Evolutionary conservation across 148 eudicot species (phyloP).

Genomic region (Spergularia marina): DNA sequence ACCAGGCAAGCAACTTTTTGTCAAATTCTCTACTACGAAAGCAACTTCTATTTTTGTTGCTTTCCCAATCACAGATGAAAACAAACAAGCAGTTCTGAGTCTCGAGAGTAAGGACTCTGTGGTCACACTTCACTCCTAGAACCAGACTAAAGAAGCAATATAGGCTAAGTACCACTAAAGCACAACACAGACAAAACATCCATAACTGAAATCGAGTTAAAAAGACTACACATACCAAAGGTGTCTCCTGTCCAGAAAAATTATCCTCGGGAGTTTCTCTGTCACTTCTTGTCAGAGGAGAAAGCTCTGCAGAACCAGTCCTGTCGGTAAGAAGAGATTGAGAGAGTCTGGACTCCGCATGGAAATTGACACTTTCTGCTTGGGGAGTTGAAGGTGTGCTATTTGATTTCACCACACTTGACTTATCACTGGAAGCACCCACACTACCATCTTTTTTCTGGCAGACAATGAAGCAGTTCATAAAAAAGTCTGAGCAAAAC

Average conservation of each 20-base stretch:
- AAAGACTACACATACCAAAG: constrained; percentile 57
- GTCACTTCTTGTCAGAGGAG: constrained; percentile 50
- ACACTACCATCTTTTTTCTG: constrained; percentile 85
- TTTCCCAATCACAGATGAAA: background rate
- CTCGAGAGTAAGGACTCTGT: background rate
- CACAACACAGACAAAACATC: background rate
- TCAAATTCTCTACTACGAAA: background rate
- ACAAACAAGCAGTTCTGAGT: background rate
- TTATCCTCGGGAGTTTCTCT: constrained; percentile 58
- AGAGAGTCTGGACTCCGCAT: constrained; percentile 61
- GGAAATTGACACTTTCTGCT: constrained; percentile 65
- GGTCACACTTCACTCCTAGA: background rate
- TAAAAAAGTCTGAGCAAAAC: background rate
- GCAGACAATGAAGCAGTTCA: background rate
- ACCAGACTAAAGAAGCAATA: background rate
- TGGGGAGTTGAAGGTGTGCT: constrained; percentile 95
- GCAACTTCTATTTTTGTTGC: constrained; percentile 4
- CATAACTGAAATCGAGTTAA: background rate
- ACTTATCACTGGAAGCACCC: constrained; percentile 82
- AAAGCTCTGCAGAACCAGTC: constrained; percentile 55
- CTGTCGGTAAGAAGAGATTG: constrained; percentile 63
- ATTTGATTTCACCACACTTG: constrained; percentile 77
- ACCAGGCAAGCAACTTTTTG: too few species aligned
- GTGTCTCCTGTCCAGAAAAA: constrained; percentile 67
- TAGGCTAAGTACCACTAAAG: background rate